These are phyloP conservation scores for Sporisorium exsertum DNA, from an alignment of 1,284 basidiomycete species.

Conservation along the genomic window DNA sequence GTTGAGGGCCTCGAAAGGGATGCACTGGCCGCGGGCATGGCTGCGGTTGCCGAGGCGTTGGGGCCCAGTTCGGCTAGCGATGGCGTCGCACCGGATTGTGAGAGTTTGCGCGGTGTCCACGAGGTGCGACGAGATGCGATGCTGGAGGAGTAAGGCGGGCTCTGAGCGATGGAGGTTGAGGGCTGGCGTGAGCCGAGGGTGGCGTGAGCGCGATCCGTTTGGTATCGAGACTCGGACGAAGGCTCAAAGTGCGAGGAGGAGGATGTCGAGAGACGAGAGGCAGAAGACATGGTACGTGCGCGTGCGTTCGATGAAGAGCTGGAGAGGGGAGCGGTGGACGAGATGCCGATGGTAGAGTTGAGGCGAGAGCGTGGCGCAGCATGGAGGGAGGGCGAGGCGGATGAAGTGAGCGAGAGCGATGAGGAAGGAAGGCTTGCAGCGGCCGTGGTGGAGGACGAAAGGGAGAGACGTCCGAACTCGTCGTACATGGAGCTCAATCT, in stretches of 20 bases:
- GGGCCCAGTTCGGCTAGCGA: constrained; percentile 34
- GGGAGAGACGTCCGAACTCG: constrained; percentile 17
- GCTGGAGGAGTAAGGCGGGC: constrained; percentile 9
- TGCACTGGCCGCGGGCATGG: not conserved
- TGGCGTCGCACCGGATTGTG: not conserved
- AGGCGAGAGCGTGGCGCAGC: constrained; percentile 23
- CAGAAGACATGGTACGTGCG: constrained; percentile 36
- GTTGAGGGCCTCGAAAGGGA: constrained; percentile 27
- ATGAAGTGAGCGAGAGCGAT: constrained; percentile 12
- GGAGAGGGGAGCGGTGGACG: constrained; percentile 14
- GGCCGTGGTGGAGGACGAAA: constrained; percentile 16
- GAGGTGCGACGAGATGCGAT: constrained; percentile 32
- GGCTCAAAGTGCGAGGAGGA: constrained; percentile 13
- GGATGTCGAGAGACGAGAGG: constrained; percentile 15
- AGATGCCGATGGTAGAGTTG: constrained; percentile 31
- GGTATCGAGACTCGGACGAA: constrained; percentile 7
- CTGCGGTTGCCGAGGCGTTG: constrained; percentile 11
- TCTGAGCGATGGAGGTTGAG: constrained; percentile 12
- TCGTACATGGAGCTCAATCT: constrained; percentile 33
- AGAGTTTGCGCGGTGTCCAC: constrained; percentile 34
- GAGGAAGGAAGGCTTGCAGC: constrained; percentile 12
- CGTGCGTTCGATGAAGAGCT: constrained; percentile 24
- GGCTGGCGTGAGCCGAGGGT: constrained; percentile 22
- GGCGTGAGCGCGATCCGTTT: constrained; percentile 22
- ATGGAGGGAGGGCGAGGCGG: constrained; percentile 7